These are phyloP conservation scores for Ceratorhiza oryzae-sativae DNA, from an alignment of 1,284 basidiomycete species.

Conservation along the genomic window DNA sequence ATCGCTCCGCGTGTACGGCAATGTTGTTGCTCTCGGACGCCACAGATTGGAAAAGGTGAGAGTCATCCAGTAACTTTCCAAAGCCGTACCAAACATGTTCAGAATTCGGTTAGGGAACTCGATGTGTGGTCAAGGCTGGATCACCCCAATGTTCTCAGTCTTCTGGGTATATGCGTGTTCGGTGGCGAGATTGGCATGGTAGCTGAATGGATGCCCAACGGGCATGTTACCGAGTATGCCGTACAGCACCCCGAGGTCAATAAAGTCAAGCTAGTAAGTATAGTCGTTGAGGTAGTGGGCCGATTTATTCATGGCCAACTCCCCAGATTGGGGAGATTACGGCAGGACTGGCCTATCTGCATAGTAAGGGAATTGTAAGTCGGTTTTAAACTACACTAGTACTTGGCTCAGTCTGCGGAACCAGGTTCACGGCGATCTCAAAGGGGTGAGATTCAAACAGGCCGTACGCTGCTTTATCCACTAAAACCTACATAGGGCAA, in stretches of 20 bases:
- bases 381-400: too few relatives aligned
- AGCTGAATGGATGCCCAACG: conserved; percentile 35
- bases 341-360: conserved; percentile 16
- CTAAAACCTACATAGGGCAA: neutral
- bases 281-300: too few relatives aligned
- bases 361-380: conserved; percentile 1
- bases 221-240: conserved; percentile 6
- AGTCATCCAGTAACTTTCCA: neutral
- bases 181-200: conserved; percentile 34
- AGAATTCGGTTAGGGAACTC: conserved; percentile 16
- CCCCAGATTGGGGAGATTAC: neutral
- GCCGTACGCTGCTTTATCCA: too few relatives aligned
- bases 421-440: conserved; percentile 29
- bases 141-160: conserved; percentile 20
- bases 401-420: neutral
- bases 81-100: neutral
- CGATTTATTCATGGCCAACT: neutral
- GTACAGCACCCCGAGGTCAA: neutral
- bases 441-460: conserved; percentile 28
- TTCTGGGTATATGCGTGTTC: conserved; percentile 33
- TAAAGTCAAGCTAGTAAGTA: too few relatives aligned
- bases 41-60: conserved; percentile 30
- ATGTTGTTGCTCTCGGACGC: neutral
- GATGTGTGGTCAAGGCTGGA: conserved; percentile 14
- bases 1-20: conserved; percentile 11